These are phyloP conservation scores for Parmelia sp. DNA, from an alignment of 495 filamentous ascomycete genomes.

Conservation along the genomic window DNA sequence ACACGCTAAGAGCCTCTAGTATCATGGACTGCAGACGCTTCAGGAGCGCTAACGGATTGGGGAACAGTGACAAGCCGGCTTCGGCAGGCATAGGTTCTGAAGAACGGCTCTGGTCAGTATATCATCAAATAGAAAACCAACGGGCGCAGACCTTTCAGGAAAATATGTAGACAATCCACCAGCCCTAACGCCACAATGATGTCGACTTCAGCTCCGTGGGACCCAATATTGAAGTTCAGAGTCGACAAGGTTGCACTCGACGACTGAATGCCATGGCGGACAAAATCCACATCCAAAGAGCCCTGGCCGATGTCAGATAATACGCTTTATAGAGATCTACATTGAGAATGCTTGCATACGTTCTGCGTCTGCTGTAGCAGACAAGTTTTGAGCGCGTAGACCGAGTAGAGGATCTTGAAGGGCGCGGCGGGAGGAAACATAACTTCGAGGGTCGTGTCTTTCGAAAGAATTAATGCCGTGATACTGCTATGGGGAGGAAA, in stretches of 20 bases:
- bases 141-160: constrained; percentile 34
- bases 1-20: constrained; percentile 6
- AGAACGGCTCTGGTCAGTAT: constrained; percentile 16
- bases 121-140: constrained; percentile 14
- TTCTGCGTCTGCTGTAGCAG: constrained; percentile 38
- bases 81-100: constrained; percentile 22
- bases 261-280: constrained; percentile 40
- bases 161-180: constrained; percentile 30
- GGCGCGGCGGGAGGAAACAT: constrained; percentile 65
- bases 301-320: constrained; percentile 26
- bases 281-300: constrained; percentile 34
- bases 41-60: constrained; percentile 27
- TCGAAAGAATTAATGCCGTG: constrained; percentile 50
- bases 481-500: constrained; percentile 65
- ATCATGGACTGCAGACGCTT: constrained; percentile 25
- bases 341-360: constrained; percentile 28
- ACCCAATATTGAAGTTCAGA: constrained; percentile 12
- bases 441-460: constrained; percentile 44
- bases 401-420: constrained; percentile 67
- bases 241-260: constrained; percentile 39
- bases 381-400: constrained; percentile 53
- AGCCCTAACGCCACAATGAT: constrained; percentile 22
- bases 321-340: neutral
- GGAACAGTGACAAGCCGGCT: constrained; percentile 20
- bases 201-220: constrained; percentile 19